A percentile compares a stretch with the other conserved stretches of the same genome.
phyloP scores from a whole-genome alignment of 306 rosid species.

The Vachellia pachyceras region DNA sequence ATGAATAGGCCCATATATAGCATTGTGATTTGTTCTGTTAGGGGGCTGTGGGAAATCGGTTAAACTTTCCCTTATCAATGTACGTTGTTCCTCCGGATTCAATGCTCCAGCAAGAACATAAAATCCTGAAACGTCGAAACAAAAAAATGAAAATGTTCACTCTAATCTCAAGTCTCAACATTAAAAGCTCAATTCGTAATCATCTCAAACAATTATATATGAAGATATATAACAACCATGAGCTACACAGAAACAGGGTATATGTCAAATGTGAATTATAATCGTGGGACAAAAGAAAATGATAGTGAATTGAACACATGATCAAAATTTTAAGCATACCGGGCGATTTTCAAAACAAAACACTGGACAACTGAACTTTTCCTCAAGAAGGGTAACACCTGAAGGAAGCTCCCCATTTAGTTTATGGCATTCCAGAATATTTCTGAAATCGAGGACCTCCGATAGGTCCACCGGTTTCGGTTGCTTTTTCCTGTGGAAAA shows the following conservation, averaged over 20 bases:
- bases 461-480: slow-evolving; percentile 79
- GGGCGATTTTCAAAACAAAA: slow-evolving; percentile 71
- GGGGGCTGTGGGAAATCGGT: slow-evolving; percentile 87
- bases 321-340: slow-evolving; percentile 46
- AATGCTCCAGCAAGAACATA: slow-evolving; percentile 82
- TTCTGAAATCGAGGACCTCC: slow-evolving; percentile 80
- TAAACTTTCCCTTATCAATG: slow-evolving; percentile 79
- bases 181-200: background rate
- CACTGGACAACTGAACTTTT: slow-evolving; percentile 52
- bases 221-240: background rate
- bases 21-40: slow-evolving; percentile 93
- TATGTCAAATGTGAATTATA: background rate
- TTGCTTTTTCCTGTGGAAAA: slow-evolving; percentile 60
- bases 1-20: slow-evolving; percentile 71
- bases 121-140: slow-evolving; percentile 58
- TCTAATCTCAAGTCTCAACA: background rate
- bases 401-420: slow-evolving; percentile 57
- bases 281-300: background rate
- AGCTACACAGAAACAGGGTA: background rate
- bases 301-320: background rate
- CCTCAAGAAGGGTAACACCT: slow-evolving; percentile 47
- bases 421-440: slow-evolving; percentile 55
- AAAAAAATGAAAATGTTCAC: background rate
- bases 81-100: slow-evolving; percentile 67
- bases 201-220: background rate